Percentiles rank a stretch among this genome's conserved stretches.
Conservation (phyloP, 768 basidiomycete species). For the Tylopilus balloui region DNA sequence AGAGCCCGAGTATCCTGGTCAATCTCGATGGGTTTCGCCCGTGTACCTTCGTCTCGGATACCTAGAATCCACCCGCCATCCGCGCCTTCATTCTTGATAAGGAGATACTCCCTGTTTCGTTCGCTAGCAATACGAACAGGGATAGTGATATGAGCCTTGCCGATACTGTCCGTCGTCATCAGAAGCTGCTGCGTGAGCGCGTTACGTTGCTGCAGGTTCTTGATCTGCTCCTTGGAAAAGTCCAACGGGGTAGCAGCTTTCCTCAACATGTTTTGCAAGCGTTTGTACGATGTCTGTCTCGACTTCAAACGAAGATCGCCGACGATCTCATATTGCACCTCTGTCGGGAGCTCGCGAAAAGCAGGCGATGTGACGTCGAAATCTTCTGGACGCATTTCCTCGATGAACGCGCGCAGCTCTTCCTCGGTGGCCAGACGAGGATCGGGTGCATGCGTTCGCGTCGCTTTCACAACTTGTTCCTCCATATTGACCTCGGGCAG, state of each 20-base stretch:
- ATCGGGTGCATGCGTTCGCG: slow-evolving; percentile 63
- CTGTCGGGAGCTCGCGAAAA: slow-evolving; percentile 89
- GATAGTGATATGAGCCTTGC: slow-evolving; percentile 83
- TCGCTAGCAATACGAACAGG: slow-evolving; percentile 94
- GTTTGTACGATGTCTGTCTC: slow-evolving; percentile 87
- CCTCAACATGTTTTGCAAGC: slow-evolving; percentile 86
- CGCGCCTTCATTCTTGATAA: slow-evolving; percentile 85
- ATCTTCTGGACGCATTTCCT: slow-evolving; percentile 93
- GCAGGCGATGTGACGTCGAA: slow-evolving; percentile 88
- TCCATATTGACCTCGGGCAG: slow-evolving; percentile 80
- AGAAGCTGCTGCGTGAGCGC: slow-evolving; percentile 89
- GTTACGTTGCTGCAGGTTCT: slow-evolving; percentile 85
- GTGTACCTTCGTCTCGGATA: slow-evolving; percentile 81
- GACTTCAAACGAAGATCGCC: slow-evolving; percentile 94
- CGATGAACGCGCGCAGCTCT: slow-evolving; percentile 88
- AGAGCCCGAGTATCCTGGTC: slow-evolving; percentile 53
- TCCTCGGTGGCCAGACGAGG: slow-evolving; percentile 95
- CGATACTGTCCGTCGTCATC: slow-evolving; percentile 87
- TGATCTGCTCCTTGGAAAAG: slow-evolving; percentile 95
- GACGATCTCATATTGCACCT: slow-evolving; percentile 97
- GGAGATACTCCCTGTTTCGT: slow-evolving; percentile 89
- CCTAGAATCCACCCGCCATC: slow-evolving; percentile 95
- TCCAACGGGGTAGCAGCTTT: slow-evolving; percentile 80
- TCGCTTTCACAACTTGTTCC: slow-evolving; percentile 55
- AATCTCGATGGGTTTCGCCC: slow-evolving; percentile 80